Evolutionary conservation across 2,329 filamentous ascomycete genomes (phyloP).

Genomic region (Fusarium proliferatum): DNA sequence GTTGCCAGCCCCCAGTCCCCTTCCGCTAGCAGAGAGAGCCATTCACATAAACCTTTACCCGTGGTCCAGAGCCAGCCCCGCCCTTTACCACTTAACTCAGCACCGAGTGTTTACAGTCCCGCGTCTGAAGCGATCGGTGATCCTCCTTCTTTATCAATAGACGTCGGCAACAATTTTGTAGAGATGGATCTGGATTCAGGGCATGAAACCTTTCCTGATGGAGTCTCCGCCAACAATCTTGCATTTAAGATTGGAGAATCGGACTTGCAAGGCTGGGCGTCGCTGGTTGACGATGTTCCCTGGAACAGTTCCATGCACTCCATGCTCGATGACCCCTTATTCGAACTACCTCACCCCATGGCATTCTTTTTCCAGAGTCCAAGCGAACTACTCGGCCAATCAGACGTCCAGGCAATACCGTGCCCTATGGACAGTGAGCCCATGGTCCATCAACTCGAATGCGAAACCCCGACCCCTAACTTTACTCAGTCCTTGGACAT

Average conservation of each 20-base stretch:
- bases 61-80: background rate
- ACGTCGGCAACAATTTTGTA: background rate
- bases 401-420: too few species aligned
- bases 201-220: background rate
- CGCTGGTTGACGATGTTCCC: background rate
- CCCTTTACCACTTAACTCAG: background rate
- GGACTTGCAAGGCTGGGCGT: background rate
- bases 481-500: background rate
- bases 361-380: background rate
- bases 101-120: rapidly evolving
- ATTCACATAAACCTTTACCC: too few species aligned
- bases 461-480: background rate
- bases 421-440: background rate
- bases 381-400: background rate
- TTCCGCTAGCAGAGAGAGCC: background rate
- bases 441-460: background rate
- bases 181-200: background rate
- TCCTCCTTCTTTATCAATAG: background rate
- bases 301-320: background rate
- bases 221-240: background rate
- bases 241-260: background rate
- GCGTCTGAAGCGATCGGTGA: background rate
- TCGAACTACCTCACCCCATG: background rate
- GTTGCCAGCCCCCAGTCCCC: too few species aligned
- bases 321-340: background rate